Percentiles rank a stretch among this genome's conserved stretches.
Conservation (phyloP, 495 filamentous ascomycete genomes). For the Aspergillus nanangensis region DNA sequence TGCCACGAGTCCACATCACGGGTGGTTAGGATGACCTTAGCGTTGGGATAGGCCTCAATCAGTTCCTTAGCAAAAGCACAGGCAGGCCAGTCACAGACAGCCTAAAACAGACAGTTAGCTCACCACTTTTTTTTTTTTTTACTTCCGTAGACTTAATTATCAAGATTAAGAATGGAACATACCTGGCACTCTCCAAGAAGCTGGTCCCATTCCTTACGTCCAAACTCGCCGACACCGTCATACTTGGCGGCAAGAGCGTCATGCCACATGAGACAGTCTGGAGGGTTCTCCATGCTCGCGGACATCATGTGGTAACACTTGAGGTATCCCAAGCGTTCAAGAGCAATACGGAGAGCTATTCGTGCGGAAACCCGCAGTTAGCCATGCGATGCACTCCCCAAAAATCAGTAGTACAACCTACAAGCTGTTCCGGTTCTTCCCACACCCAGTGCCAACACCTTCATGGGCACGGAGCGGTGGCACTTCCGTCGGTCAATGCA, state of each 20-base stretch:
- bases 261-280: conserved; percentile 58
- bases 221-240: conserved; percentile 55
- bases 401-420: too few species aligned
- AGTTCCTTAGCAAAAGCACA: conserved; percentile 63
- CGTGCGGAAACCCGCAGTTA: too few species aligned
- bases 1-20: conserved; percentile 60
- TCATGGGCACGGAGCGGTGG: conserved; percentile 61
- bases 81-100: conserved; percentile 63
- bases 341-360: conserved; percentile 53
- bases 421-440: conserved; percentile 66
- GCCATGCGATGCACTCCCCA: too few species aligned
- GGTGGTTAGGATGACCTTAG: conserved; percentile 61
- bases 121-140: too few species aligned
- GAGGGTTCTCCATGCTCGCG: conserved; percentile 55
- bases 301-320: conserved; percentile 68
- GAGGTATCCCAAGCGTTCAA: conserved; percentile 55
- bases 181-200: conserved; percentile 60
- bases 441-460: conserved; percentile 58
- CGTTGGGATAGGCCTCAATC: conserved; percentile 65
- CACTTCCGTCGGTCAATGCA: conserved; percentile 60
- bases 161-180: conserved; percentile 3
- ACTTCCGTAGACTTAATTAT: too few species aligned
- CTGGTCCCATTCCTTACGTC: conserved; percentile 62
- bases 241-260: conserved; percentile 64
- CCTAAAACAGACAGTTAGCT: conserved; percentile 23